Evolutionary conservation across 2,329 filamentous ascomycete genomes (phyloP).

Genomic region (Epichloe brachyelytri): DNA sequence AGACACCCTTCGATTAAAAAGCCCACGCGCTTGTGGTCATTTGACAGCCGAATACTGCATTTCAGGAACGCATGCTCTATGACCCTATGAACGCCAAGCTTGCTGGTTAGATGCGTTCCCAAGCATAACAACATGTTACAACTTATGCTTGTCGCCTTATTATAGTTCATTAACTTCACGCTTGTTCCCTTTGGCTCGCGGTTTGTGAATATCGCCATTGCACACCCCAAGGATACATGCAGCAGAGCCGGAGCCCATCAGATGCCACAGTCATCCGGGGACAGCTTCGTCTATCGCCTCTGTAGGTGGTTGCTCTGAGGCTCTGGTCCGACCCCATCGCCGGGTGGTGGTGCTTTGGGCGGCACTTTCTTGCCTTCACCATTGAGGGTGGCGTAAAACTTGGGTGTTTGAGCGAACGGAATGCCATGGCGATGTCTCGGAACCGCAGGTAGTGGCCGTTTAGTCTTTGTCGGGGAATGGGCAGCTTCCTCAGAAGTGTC

Average conservation of each 20-base stretch:
- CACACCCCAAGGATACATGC: too few species aligned
- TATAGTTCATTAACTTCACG: background rate
- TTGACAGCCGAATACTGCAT: background rate
- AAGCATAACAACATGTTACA: background rate
- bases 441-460: conserved; percentile 39
- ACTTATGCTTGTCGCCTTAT: background rate
- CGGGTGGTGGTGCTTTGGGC: conserved; percentile 34
- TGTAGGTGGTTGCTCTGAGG: conserved; percentile 17
- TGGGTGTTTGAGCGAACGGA: conserved; percentile 25
- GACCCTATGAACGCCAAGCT: background rate
- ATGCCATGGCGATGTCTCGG: conserved; percentile 43
- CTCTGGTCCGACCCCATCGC: conserved; percentile 29
- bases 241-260: background rate
- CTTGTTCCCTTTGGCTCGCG: background rate
- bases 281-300: background rate
- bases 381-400: conserved; percentile 16
- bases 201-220: background rate
- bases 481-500: conserved; percentile 12
- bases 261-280: background rate
- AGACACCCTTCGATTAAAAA: background rate
- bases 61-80: background rate
- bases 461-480: conserved; percentile 18
- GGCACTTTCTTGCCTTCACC: conserved; percentile 26
- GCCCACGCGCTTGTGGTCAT: background rate
- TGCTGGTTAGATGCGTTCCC: too few species aligned